These are phyloP conservation scores for Wallacemonas sp. DNA, from an alignment of 208 protist genomes.

Conservation along the genomic window DNA sequence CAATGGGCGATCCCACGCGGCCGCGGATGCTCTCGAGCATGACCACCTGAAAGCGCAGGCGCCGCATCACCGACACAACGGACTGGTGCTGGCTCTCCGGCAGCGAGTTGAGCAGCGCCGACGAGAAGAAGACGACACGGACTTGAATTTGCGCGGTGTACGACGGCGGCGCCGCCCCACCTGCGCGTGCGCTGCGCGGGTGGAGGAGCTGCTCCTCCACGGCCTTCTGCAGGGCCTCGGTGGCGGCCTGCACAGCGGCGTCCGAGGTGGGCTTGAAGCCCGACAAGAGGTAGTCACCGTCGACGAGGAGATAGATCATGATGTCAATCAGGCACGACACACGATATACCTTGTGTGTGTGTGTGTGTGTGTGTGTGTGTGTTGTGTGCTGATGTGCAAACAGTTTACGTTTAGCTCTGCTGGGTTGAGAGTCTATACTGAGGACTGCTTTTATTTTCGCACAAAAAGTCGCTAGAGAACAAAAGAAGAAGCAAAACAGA, in stretches of 20 bases:
- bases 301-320: constrained; percentile 66
- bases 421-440: too few relatives aligned
- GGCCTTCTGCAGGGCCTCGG: constrained; percentile 43
- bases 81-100: constrained; percentile 36
- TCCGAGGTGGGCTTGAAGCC: constrained; percentile 60
- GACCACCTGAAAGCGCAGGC: constrained; percentile 65
- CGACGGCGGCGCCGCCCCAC: constrained; percentile 2
- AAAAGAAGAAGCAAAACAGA: constrained; percentile 18
- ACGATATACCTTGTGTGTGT: too few relatives aligned
- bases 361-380: constrained; percentile 3
- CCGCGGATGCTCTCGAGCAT: constrained; percentile 59
- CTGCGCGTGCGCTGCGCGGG: not conserved
- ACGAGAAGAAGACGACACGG: constrained; percentile 74
- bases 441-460: too few relatives aligned
- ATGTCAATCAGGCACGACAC: too few relatives aligned
- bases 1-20: constrained; percentile 63
- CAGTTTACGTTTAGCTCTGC: too few relatives aligned
- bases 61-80: constrained; percentile 60
- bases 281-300: constrained; percentile 80
- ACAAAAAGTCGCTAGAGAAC: too few relatives aligned
- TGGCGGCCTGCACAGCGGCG: constrained; percentile 36
- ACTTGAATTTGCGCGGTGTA: constrained; percentile 31
- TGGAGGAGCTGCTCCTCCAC: constrained; percentile 51
- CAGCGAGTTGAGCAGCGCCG: constrained; percentile 48
- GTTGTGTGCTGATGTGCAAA: too few relatives aligned